Evolutionary conservation across 805 yeast genomes (phyloP).

Genomic region (Starmerella ratchasimensis): DNA sequence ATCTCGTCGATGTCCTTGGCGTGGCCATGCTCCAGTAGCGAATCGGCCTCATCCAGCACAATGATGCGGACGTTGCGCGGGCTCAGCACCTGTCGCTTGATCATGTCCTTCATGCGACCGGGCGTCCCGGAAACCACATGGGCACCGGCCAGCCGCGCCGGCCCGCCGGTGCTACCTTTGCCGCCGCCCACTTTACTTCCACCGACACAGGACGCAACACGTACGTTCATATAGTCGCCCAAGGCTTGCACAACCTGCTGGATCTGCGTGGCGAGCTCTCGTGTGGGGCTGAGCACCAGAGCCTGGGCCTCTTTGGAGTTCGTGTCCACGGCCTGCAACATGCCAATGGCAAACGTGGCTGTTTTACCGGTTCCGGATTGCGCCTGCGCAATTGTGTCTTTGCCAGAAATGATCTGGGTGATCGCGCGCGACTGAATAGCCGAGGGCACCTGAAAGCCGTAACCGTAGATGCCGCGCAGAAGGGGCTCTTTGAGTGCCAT

Average conservation of each 20-base stretch:
- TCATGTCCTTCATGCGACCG: slow-evolving; percentile 85
- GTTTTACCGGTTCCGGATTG: slow-evolving; percentile 99
- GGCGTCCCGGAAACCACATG: slow-evolving; percentile 96
- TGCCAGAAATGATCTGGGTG: slow-evolving; percentile 59
- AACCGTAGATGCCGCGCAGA: slow-evolving; percentile 53
- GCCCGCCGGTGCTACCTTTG: slow-evolving; percentile 61
- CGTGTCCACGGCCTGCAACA: slow-evolving; percentile 73
- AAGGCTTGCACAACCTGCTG: slow-evolving; percentile 73
- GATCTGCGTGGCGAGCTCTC: slow-evolving; percentile 91
- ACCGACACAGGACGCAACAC: slow-evolving; percentile 86
- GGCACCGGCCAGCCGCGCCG: no score
- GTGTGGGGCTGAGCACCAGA: slow-evolving; percentile 81
- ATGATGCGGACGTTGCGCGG: slow-evolving; percentile 74
- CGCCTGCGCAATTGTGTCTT: slow-evolving; percentile 84
- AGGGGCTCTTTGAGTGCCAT: slow-evolving; percentile 28
- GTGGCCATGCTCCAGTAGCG: slow-evolving; percentile 82
- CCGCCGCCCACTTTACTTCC: slow-evolving; percentile 80
- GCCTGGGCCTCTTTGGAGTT: slow-evolving; percentile 71
- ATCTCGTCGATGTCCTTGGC: slow-evolving; percentile 90
- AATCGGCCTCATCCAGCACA: slow-evolving; percentile 94
- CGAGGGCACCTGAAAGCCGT: slow-evolving; percentile 71
- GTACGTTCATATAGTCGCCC: slow-evolving; percentile 77
- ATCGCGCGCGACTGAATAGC: slow-evolving; percentile 76
- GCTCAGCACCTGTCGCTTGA: slow-evolving; percentile 62
- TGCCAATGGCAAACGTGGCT: slow-evolving; percentile 91